These are phyloP conservation scores for Mycena venus DNA, from an alignment of 768 basidiomycete genomes.

Conservation along the genomic window DNA sequence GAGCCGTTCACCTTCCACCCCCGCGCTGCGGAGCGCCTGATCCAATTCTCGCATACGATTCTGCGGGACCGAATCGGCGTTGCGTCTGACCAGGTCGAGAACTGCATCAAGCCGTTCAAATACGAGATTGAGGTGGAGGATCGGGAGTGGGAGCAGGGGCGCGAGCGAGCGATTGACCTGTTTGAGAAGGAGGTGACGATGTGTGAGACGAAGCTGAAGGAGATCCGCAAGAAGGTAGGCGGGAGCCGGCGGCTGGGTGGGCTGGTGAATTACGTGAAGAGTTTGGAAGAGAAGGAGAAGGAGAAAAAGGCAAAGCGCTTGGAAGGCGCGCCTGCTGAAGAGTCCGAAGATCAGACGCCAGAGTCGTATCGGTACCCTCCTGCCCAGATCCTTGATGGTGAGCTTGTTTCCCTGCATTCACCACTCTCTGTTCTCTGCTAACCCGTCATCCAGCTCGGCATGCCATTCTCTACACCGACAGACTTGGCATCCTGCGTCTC, in stretches of 20 bases:
- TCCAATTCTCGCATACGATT: constrained; percentile 93
- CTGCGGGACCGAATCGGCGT: constrained; percentile 92
- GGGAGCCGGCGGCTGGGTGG: constrained; percentile 84
- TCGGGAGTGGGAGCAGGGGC: constrained; percentile 91
- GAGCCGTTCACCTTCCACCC: constrained; percentile 97
- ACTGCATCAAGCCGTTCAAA: constrained; percentile 99
- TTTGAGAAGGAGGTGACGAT: constrained; percentile 87
- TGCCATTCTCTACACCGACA: constrained; percentile 89
- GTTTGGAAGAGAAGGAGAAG: constrained; percentile 82
- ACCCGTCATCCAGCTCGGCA: constrained; percentile 76
- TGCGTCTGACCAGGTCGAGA: constrained; percentile 99
- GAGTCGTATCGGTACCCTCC: constrained; percentile 94
- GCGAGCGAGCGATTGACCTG: constrained; percentile 79
- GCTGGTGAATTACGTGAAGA: constrained; percentile 85
- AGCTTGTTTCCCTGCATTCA: neutral
- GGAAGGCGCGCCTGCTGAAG: constrained; percentile 53
- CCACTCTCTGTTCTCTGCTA: constrained; percentile 12
- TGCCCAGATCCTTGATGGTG: constrained; percentile 93
- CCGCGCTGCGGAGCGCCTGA: constrained; percentile 87
- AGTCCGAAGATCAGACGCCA: constrained; percentile 52
- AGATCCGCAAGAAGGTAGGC: constrained; percentile 90
- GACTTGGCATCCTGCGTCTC: constrained; percentile 86
- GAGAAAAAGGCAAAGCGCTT: constrained; percentile 69
- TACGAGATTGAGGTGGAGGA: constrained; percentile 97
- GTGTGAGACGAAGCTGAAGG: constrained; percentile 89